Evolutionary conservation across 352 stramenopile genomes (phyloP).

Genomic region (Plasmopara halstedii): DNA sequence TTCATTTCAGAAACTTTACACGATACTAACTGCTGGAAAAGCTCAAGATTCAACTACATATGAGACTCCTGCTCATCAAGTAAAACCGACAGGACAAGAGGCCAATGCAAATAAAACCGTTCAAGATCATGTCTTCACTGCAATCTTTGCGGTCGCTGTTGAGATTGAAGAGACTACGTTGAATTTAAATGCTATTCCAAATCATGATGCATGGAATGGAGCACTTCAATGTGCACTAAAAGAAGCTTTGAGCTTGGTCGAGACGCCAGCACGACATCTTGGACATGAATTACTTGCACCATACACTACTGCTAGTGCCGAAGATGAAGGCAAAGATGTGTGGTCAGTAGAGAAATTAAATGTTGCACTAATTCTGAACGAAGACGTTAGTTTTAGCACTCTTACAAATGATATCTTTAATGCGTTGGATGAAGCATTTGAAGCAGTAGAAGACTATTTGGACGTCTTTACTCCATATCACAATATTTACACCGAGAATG

Average conservation of each 20-base stretch:
- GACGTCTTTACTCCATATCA: slow-evolving; percentile 86
- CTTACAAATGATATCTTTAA: slow-evolving; percentile 84
- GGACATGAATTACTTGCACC: slow-evolving; percentile 65
- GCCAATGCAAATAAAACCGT: slow-evolving; percentile 22
- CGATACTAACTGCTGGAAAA: slow-evolving; percentile 46
- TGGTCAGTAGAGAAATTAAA: slow-evolving; percentile 77
- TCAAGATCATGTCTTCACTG: slow-evolving; percentile 44
- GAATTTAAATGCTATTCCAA: slow-evolving; percentile 43
- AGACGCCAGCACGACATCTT: slow-evolving; percentile 79
- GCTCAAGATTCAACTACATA: background rate
- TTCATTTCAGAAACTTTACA: slow-evolving; percentile 60
- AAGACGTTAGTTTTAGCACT: slow-evolving; percentile 72
- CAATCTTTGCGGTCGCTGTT: slow-evolving; percentile 44
- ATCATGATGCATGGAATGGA: slow-evolving; percentile 64
- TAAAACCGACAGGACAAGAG: slow-evolving; percentile 4
- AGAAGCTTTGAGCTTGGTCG: slow-evolving; percentile 81
- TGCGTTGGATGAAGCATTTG: slow-evolving; percentile 69
- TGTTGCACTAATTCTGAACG: slow-evolving; percentile 74
- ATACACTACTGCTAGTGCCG: slow-evolving; percentile 73
- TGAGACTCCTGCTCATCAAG: too few species aligned
- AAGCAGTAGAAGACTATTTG: slow-evolving; percentile 82
- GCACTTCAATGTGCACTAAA: slow-evolving; percentile 70
- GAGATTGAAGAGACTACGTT: slow-evolving; percentile 41
- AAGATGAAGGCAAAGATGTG: slow-evolving; percentile 77
- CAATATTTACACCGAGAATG: slow-evolving; percentile 83